Conservation (phyloP, 2,329 filamentous ascomycete genomes). For the Calonectria fujianensis region DNA sequence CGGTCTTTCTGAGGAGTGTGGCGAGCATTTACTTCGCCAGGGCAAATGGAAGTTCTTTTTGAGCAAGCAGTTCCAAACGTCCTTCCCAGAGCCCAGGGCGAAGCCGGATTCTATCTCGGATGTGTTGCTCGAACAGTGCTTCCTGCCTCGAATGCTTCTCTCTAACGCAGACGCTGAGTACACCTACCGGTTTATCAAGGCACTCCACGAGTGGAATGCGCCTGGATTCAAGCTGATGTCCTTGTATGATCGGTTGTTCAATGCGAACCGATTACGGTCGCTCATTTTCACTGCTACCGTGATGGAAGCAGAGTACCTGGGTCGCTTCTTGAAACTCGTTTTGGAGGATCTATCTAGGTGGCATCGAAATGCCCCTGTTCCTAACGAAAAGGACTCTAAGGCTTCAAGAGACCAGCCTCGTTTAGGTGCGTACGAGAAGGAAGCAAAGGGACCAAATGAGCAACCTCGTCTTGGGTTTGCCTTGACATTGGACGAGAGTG, state of each 20-base stretch:
- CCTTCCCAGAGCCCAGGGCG: slow-evolving; percentile 82
- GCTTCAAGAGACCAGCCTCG: slow-evolving; percentile 69
- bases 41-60: slow-evolving; percentile 81
- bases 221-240: slow-evolving; percentile 91
- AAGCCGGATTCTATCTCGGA: slow-evolving; percentile 82
- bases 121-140: slow-evolving; percentile 89
- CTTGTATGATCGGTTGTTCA: slow-evolving; percentile 89
- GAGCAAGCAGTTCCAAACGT: slow-evolving; percentile 83
- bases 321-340: slow-evolving; percentile 89
- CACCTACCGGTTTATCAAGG: slow-evolving; percentile 89
- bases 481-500: slow-evolving; percentile 78
- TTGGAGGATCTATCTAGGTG: slow-evolving; percentile 87
- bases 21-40: slow-evolving; percentile 80
- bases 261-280: slow-evolving; percentile 84
- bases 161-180: slow-evolving; percentile 93
- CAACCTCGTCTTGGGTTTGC: slow-evolving; percentile 85
- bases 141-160: slow-evolving; percentile 89
- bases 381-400: slow-evolving; percentile 58
- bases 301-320: slow-evolving; percentile 94
- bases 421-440: slow-evolving; percentile 87
- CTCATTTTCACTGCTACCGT: slow-evolving; percentile 93
- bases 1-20: slow-evolving; percentile 83
- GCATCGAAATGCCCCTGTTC: slow-evolving; percentile 84
- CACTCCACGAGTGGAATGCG: slow-evolving; percentile 88
- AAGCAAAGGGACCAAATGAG: slow-evolving; percentile 75